phyloP scores from a whole-genome alignment of 108 stramenopile genomes.

The Conticribra weissflogii region DNA sequence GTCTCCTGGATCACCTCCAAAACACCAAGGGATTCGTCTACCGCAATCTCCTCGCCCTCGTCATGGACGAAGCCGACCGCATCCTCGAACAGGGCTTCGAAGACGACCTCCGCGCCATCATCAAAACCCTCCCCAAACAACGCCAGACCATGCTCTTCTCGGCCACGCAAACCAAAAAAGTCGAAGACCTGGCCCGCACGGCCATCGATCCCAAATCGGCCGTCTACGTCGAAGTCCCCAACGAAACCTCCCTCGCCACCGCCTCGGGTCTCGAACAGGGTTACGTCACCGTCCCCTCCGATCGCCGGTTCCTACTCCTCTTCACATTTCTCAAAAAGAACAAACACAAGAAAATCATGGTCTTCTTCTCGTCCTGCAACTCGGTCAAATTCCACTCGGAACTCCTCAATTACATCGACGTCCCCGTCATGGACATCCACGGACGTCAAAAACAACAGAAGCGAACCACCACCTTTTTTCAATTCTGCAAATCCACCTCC shows the following conservation, averaged over 20 bases:
- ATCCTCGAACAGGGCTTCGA: conserved; percentile 99
- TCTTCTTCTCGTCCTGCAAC: conserved; percentile 99
- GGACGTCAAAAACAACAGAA: conserved; percentile 99
- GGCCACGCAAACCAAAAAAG: conserved; percentile 98
- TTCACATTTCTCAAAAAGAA: conserved; percentile 99
- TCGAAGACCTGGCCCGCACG: conserved; percentile 95
- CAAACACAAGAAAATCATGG: conserved; percentile 99
- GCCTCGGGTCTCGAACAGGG: conserved; percentile 95
- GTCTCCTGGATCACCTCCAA: conserved; percentile 97
- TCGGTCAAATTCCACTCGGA: conserved; percentile 99
- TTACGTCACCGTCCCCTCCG: conserved; percentile 96
- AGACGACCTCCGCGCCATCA: conserved; percentile 97
- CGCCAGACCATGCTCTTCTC: conserved; percentile 99
- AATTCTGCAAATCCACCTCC: conserved; percentile 94
- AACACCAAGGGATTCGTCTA: conserved; percentile 95
- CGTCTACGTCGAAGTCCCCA: conserved; percentile 94
- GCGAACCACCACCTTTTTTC: conserved; percentile 98
- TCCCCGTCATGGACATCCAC: conserved; percentile 98
- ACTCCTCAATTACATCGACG: conserved; percentile 98
- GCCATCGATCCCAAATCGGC: conserved; percentile 89
- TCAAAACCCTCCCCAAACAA: conserved; percentile 93
- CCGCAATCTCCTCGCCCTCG: conserved; percentile 91
- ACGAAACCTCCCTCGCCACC: conserved; percentile 86
- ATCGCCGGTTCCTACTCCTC: conserved; percentile 96
- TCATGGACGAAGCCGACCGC: conserved; percentile 99